phyloP scores from a whole-genome alignment of 2,329 filamentous ascomycete species.

The Ceratocystiopsis minuta region DNA sequence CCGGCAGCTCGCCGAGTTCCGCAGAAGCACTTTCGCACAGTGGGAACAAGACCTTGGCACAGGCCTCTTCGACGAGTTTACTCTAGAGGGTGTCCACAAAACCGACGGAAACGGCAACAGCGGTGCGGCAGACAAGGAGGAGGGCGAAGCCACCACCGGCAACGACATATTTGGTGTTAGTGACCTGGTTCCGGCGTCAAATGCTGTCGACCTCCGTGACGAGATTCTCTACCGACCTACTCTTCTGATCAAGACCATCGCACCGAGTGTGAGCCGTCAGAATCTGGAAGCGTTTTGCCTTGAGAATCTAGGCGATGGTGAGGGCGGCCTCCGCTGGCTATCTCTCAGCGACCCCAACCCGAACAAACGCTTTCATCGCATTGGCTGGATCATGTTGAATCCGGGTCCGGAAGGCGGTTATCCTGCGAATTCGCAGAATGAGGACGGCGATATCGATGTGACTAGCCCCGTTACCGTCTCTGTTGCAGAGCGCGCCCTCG shows the following conservation, averaged over 20 bases:
- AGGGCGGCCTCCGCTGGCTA: slow-evolving; percentile 88
- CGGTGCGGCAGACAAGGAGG: slow-evolving; percentile 79
- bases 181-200: slow-evolving; percentile 68
- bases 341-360: slow-evolving; percentile 94
- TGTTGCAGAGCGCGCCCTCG: slow-evolving; percentile 71
- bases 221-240: slow-evolving; percentile 80
- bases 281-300: slow-evolving; percentile 92
- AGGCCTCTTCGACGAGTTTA: slow-evolving; percentile 85
- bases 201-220: slow-evolving; percentile 75
- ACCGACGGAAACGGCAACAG: slow-evolving; percentile 77
- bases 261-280: slow-evolving; percentile 81
- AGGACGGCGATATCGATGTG: slow-evolving; percentile 35
- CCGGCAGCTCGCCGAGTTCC: slow-evolving; percentile 59
- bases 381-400: slow-evolving; percentile 96
- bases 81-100: slow-evolving; percentile 84
- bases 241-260: slow-evolving; percentile 92
- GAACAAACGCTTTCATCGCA: slow-evolving; percentile 89
- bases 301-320: slow-evolving; percentile 77
- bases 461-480: slow-evolving; percentile 33
- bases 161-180: slow-evolving; percentile 88
- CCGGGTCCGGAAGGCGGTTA: slow-evolving; percentile 41
- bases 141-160: slow-evolving; percentile 69
- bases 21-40: slow-evolving; percentile 59
- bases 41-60: slow-evolving; percentile 79
- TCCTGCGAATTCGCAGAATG: slow-evolving; percentile 33